phyloP scores from a whole-genome alignment of 2,329 filamentous ascomycete species.

The Trichophyton simii region DNA sequence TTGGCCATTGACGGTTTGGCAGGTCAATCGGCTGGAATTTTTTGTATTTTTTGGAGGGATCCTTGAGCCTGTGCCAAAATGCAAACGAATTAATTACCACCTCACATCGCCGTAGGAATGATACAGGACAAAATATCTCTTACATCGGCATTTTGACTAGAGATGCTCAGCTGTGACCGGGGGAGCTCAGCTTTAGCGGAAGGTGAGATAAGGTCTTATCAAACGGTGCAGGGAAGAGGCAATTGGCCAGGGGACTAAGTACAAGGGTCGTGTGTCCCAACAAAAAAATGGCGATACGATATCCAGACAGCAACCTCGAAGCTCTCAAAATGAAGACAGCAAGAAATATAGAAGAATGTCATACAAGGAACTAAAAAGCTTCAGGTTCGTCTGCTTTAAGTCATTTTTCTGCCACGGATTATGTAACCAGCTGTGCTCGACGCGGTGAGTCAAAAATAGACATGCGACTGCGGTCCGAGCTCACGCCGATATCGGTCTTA shows the following conservation, averaged over 20 bases:
- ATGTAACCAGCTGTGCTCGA: not conserved
- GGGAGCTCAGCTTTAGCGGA: not conserved
- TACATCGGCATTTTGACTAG: conserved; percentile 15
- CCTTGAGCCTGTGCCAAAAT: conserved; percentile 31
- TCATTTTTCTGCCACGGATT: not conserved
- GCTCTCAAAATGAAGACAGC: not conserved
- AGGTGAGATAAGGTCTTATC: not conserved
- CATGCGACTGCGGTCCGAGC: not conserved
- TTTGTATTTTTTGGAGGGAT: conserved; percentile 38
- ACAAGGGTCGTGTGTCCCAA: not conserved
- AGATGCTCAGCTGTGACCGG: not conserved
- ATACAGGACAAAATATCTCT: not conserved
- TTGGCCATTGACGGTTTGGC: conserved; percentile 59
- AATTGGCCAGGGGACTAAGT: not conserved
- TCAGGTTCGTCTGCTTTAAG: not conserved
- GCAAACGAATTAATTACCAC: conserved; percentile 7
- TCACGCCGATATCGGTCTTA: not conserved
- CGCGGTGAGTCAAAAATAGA: not conserved
- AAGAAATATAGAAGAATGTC: not conserved
- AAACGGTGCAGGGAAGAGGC: not conserved
- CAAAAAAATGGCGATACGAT: not conserved
- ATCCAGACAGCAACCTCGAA: not conserved
- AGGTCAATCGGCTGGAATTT: conserved; percentile 36
- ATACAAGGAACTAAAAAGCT: not conserved
- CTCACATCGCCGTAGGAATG: not conserved